Evolutionary conservation across 1,284 basidiomycete genomes (phyloP).

Genomic region (Uromyces viciae-fabae): DNA sequence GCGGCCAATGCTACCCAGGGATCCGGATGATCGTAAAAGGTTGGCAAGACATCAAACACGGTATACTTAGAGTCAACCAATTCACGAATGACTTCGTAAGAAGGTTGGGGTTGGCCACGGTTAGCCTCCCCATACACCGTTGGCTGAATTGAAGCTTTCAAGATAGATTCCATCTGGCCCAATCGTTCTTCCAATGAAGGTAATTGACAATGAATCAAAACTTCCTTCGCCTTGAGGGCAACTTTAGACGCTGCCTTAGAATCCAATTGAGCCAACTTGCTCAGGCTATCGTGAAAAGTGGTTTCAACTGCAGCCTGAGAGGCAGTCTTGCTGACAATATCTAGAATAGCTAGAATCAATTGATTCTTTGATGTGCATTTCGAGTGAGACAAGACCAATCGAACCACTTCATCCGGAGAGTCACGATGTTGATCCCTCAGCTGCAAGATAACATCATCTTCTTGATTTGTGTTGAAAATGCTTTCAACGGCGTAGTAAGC

Average conservation of each 20-base stretch:
- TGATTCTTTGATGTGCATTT: conserved; percentile 90
- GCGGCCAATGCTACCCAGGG: conserved; percentile 82
- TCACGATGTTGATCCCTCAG: conserved; percentile 90
- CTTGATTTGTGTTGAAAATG: conserved; percentile 85
- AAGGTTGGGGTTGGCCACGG: conserved; percentile 67
- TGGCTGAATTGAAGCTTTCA: conserved; percentile 79
- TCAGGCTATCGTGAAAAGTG: conserved; percentile 68
- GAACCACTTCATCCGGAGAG: conserved; percentile 80
- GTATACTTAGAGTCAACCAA: conserved; percentile 93
- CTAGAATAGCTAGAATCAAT: conserved; percentile 77
- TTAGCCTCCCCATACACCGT: conserved; percentile 84
- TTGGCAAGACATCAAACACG: conserved; percentile 91
- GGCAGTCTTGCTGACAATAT: conserved; percentile 72
- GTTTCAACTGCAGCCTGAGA: conserved; percentile 60
- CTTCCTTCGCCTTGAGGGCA: conserved; percentile 93
- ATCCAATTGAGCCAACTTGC: conserved; percentile 76
- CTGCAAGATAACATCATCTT: conserved; percentile 78
- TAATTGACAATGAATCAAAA: conserved; percentile 90
- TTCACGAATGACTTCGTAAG: conserved; percentile 81
- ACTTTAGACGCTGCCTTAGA: conserved; percentile 84
- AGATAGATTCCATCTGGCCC: conserved; percentile 87
- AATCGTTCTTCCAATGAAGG: conserved; percentile 93
- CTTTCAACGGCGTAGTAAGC: conserved; percentile 81
- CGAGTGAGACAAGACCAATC: conserved; percentile 86
- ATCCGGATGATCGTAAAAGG: conserved; percentile 87